Evolutionary conservation across 179 eudicot species (phyloP), one percentile per base, ranked within the genome.

Genomic region (Dionaea muscipula): DNA sequence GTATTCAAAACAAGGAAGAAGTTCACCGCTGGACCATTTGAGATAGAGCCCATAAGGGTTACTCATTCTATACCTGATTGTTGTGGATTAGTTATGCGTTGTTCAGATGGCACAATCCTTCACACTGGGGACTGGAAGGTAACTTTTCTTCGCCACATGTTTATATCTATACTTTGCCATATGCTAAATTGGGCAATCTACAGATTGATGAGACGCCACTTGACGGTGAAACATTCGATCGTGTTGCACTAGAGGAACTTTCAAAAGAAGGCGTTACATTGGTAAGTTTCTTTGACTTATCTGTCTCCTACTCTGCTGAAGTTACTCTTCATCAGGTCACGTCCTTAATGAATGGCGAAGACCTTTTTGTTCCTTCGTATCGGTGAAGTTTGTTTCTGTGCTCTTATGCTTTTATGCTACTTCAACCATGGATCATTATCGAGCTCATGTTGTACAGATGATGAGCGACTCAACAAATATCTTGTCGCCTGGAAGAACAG

Each of bases 41-140:
- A 91, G 68, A 76, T 91, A 59, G 98, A 91, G 68, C 98, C 98
- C 35, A 81, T 91, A 47, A 75, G 91, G 63, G 98, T 91, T 17
- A 91, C 98, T 44, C 98, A 91, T 74, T 87, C 98, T 45, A 91
- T 91, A 55, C 98, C 98, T 55, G 98, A 91, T 82, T 91, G 98
- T 68, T 82, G 76, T 73, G 98, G 98, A 55, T 67, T 91, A 72
- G 96, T 91, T 64, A 75, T 91, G 62, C 94, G 98, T 55, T 91
- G 98, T 66, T 69, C 94, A 67, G 98, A 91, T 78, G 98, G 98
- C 26, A 87, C 91, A 61, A 87, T 91, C 60, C 84, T 91, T 66
- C 98, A 91, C 72, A 91, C 98, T 15, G 98, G 98, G 71, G 98
- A 91, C 71, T 91, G 98, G 98, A 91, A 91, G 98, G 98, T 91